A percentile compares a stretch with the other conserved stretches of the same genome.
Evolutionary conservation across 176 grass and related monocot genomes (phyloP).

Genomic region (Oryza glumipatula): DNA sequence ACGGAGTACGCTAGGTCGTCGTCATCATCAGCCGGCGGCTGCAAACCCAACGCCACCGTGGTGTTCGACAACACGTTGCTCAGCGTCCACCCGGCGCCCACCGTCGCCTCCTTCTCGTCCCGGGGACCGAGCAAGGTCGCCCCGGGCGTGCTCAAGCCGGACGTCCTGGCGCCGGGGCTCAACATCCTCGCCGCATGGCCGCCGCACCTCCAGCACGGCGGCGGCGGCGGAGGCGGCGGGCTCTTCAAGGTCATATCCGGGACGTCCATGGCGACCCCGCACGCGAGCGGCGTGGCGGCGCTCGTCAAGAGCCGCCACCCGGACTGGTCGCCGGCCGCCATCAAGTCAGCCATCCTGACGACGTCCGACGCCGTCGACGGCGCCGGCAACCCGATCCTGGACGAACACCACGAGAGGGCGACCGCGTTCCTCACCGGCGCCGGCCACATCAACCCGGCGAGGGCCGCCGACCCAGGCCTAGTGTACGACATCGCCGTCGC

Average conservation of each 20-base stretch:
- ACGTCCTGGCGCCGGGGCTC: conserved; percentile 37
- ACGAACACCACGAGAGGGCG: not conserved
- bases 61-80: conserved; percentile 18
- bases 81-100: conserved; percentile 10
- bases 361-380: not conserved
- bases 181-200: conserved; percentile 46
- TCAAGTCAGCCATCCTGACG: conserved; percentile 46
- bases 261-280: conserved; percentile 59
- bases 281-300: conserved; percentile 43
- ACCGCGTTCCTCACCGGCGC: not conserved
- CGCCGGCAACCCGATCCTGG: not conserved
- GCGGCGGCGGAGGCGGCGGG: not conserved
- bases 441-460: not conserved
- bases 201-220: not conserved
- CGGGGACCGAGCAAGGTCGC: not conserved
- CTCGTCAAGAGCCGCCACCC: conserved; percentile 43
- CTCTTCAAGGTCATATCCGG: conserved; percentile 40
- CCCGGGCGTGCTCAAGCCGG: conserved; percentile 42
- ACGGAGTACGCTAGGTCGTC: not conserved
- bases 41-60: not conserved
- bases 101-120: conserved; percentile 50
- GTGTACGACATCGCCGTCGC: conserved; percentile 33
- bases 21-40: not conserved
- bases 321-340: not conserved
- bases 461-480: conserved; percentile 38